phyloP scores from a whole-genome alignment of 2,329 filamentous ascomycete genomes.

The Purpureocillium lavendulum region DNA sequence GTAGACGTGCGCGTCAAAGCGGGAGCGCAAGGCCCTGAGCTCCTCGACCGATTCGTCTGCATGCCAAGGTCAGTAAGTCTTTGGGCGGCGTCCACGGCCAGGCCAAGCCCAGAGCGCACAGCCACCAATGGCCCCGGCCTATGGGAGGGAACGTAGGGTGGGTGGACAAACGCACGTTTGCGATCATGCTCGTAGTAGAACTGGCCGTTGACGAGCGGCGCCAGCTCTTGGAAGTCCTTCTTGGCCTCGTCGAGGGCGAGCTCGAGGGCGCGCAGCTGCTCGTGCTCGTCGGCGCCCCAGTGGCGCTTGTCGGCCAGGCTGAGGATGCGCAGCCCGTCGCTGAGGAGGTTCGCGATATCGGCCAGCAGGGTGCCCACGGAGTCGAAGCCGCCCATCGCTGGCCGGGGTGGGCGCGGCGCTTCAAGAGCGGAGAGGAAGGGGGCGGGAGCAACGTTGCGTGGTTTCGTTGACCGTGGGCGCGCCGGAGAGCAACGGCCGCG shows the following conservation, averaged over 20 bases:
- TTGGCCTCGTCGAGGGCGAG: constrained; percentile 49
- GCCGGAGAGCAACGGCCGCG: no score
- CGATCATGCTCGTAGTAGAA: constrained; percentile 51
- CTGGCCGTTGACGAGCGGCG: constrained; percentile 44
- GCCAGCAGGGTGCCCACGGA: constrained; percentile 51
- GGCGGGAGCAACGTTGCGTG: background rate
- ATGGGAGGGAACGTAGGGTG: background rate
- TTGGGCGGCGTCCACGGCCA: no score
- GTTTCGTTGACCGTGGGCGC: no score
- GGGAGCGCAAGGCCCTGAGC: constrained; percentile 33
- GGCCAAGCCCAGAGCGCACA: no score
- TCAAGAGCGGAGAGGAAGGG: no score
- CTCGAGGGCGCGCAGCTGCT: constrained; percentile 47
- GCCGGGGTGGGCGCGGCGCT: no score
- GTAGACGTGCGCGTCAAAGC: constrained; percentile 38
- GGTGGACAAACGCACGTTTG: constrained; percentile 31
- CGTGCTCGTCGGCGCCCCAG: constrained; percentile 52
- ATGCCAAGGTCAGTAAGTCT: background rate
- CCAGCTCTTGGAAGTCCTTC: constrained; percentile 51
- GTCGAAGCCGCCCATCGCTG: constrained; percentile 31
- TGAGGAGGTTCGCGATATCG: constrained; percentile 45
- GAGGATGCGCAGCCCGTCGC: constrained; percentile 44
- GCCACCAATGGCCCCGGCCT: background rate
- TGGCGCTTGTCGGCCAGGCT: constrained; percentile 49
- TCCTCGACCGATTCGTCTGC: constrained; percentile 45